Percentiles rank a stretch among this genome's conserved stretches.
Evolutionary conservation across 257 asterid species (phyloP).

Genomic region (Solanum virginianum): DNA sequence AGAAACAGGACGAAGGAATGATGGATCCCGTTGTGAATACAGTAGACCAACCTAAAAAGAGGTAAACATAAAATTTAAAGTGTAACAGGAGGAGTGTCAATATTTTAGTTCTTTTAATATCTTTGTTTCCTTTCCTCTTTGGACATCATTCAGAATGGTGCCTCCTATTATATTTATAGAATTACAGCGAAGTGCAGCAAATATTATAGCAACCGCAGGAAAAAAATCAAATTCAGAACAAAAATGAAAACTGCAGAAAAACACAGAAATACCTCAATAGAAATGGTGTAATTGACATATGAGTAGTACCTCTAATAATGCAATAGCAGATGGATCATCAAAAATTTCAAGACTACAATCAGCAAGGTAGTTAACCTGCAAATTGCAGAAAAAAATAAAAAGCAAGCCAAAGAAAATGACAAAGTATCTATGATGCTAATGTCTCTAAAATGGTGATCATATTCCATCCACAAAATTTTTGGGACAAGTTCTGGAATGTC

Average conservation of each 20-base stretch:
- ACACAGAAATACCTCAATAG: neutral
- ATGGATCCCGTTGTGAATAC: conserved; percentile 80
- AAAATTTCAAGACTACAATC: conserved; percentile 88
- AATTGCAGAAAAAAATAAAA: neutral
- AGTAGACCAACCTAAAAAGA: conserved; percentile 67
- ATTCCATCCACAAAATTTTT: neutral
- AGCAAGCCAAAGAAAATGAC: neutral
- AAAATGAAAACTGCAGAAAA: neutral
- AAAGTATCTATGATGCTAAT: neutral
- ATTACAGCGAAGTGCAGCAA: neutral
- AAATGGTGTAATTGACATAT: neutral
- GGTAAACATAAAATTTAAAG: neutral
- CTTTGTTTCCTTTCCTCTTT: neutral
- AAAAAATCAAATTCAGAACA: neutral
- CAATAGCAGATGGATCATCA: conserved; percentile 83
- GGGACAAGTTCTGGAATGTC: neutral
- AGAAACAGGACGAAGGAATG: conserved; percentile 76
- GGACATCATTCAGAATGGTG: neutral
- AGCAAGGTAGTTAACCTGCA: conserved; percentile 77
- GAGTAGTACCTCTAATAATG: conserved; percentile 60
- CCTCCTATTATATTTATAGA: neutral
- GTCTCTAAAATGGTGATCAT: neutral
- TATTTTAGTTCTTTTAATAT: neutral
- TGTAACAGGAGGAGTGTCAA: neutral
- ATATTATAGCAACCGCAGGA: neutral